Evolutionary conservation across 768 basidiomycete species (phyloP).

Genomic region (Lactarius tabidus): DNA sequence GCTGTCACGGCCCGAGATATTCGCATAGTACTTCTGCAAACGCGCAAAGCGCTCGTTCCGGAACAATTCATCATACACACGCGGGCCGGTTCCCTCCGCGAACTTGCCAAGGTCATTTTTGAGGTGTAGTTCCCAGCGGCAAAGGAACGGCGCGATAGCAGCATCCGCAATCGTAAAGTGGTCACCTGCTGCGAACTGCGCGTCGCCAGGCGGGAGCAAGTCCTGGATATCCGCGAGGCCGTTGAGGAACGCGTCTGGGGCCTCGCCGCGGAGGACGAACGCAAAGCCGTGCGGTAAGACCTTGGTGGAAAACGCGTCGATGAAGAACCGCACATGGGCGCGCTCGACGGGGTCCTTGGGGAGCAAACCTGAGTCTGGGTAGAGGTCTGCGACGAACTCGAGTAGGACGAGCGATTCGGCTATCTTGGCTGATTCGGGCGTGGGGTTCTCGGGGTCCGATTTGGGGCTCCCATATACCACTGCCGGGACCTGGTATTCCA

Average conservation of each 20-base stretch:
- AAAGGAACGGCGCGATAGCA: slow-evolving; percentile 53
- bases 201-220: slow-evolving; percentile 42
- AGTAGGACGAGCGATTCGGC: slow-evolving; percentile 58
- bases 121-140: slow-evolving; percentile 40
- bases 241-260: slow-evolving; percentile 38
- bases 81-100: slow-evolving; percentile 37
- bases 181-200: slow-evolving; percentile 35
- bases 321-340: slow-evolving; percentile 56
- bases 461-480: slow-evolving; percentile 57
- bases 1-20: slow-evolving; percentile 47
- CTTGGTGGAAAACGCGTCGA: slow-evolving; percentile 45
- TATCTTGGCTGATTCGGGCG: slow-evolving; percentile 52
- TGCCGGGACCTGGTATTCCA: slow-evolving; percentile 47
- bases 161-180: slow-evolving; percentile 59
- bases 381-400: slow-evolving; percentile 59
- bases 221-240: slow-evolving; percentile 45
- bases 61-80: slow-evolving; percentile 39
- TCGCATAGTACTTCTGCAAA: slow-evolving; percentile 43
- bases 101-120: slow-evolving; percentile 49
- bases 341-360: slow-evolving; percentile 51
- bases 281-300: slow-evolving; percentile 37
- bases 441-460: slow-evolving; percentile 48
- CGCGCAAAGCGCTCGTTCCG: slow-evolving; percentile 42
- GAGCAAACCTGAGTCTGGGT: slow-evolving; percentile 41
- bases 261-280: slow-evolving; percentile 34